These are phyloP conservation scores for Talaromyces wortmannii DNA, from an alignment of 495 filamentous ascomycete genomes.

Conservation along the genomic window DNA sequence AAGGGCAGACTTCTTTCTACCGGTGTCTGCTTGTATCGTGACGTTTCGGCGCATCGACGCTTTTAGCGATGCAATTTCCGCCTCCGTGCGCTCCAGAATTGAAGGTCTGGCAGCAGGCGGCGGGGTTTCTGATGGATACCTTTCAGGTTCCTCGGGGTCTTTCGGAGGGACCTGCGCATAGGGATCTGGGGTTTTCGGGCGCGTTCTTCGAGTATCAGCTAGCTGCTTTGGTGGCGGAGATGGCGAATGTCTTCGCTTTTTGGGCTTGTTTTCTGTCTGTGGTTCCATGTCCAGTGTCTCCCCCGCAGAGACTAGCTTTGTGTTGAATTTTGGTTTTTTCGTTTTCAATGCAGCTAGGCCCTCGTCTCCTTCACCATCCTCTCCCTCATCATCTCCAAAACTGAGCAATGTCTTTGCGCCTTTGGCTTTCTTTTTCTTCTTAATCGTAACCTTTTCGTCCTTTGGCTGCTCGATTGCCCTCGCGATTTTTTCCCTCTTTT, in stretches of 20 bases:
- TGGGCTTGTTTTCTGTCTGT: constrained; percentile 10
- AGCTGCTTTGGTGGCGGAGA: constrained; percentile 10
- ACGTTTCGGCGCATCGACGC: constrained; percentile 84
- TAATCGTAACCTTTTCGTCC: constrained; percentile 40
- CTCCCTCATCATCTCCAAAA: constrained; percentile 82
- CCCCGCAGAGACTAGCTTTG: constrained; percentile 65
- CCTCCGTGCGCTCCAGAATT: constrained; percentile 69
- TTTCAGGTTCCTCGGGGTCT: constrained; percentile 41
- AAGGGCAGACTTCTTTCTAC: constrained; percentile 58
- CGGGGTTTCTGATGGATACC: constrained; percentile 42
- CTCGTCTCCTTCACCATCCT: constrained; percentile 48
- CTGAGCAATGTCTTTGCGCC: constrained; percentile 75
- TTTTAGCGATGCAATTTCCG: constrained; percentile 84
- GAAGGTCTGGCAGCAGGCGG: constrained; percentile 44
- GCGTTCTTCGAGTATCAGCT: constrained; percentile 20
- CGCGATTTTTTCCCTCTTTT: constrained; percentile 49
- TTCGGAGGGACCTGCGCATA: constrained; percentile 35
- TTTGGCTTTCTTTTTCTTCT: constrained; percentile 74
- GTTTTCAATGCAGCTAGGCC: constrained; percentile 47
- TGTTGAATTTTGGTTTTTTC: constrained; percentile 90
- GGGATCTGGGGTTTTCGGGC: constrained; percentile 27
- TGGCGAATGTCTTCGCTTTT: constrained; percentile 25
- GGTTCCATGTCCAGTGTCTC: constrained; percentile 23
- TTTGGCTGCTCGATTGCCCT: constrained; percentile 29
- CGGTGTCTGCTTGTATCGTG: constrained; percentile 45